Evolutionary conservation across 2,329 filamentous ascomycete genomes (phyloP).

Genomic region (Blastomyces emzantsi): DNA sequence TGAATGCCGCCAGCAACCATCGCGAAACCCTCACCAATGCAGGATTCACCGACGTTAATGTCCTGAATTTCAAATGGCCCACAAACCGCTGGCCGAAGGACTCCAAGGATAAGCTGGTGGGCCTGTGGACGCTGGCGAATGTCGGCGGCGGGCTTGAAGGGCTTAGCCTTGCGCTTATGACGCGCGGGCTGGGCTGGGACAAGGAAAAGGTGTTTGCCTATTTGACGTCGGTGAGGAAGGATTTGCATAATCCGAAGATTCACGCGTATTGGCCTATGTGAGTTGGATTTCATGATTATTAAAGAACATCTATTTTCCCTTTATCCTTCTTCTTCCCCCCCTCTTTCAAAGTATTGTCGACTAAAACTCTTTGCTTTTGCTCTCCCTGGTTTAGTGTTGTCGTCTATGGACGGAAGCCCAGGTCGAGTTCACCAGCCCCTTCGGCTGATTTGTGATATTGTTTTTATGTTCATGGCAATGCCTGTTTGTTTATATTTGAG

Average conservation of each 20-base stretch:
- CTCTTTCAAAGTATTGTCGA: neutral
- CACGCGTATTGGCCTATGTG: slow-evolving; percentile 18
- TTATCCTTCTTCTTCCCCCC: neutral
- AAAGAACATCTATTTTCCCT: too few species aligned
- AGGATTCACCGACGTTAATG: slow-evolving; percentile 4
- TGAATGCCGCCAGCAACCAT: slow-evolving; percentile 14
- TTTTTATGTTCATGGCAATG: neutral
- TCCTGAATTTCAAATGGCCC: slow-evolving; percentile 17
- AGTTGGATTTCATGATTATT: neutral
- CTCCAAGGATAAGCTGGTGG: slow-evolving; percentile 15
- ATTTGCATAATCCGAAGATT: slow-evolving; percentile 17
- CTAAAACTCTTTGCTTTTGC: neutral
- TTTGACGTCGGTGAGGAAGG: slow-evolving; percentile 16
- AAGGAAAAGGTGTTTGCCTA: slow-evolving; percentile 17
- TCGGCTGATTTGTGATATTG: neutral
- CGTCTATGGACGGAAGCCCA: slow-evolving; percentile 9
- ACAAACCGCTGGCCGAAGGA: slow-evolving; percentile 17
- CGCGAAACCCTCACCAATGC: slow-evolving; percentile 5
- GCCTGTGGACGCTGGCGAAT: slow-evolving; percentile 16
- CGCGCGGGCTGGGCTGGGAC: slow-evolving; percentile 17
- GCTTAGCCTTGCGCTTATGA: slow-evolving; percentile 18
- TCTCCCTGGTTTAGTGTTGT: neutral
- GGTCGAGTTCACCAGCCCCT: neutral
- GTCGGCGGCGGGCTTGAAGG: slow-evolving; percentile 18
- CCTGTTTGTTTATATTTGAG: neutral